Conservation (phyloP, 768 basidiomycete genomes). For the Roridomyces roridus region DNA sequence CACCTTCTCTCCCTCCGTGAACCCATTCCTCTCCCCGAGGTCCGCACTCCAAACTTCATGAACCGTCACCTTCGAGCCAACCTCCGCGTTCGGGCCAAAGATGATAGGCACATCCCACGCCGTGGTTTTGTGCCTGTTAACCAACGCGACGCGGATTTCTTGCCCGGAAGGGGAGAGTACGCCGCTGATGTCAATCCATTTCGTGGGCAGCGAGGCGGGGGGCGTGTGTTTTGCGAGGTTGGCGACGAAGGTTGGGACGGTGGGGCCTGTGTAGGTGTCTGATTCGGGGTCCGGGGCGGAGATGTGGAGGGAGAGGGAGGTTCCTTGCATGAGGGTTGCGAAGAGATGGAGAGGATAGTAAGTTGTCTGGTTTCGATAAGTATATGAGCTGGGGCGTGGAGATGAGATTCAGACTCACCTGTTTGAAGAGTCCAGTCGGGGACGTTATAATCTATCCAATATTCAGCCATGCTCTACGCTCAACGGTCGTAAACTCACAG, state of each 20-base stretch:
- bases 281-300: conserved; percentile 30
- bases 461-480: neutral
- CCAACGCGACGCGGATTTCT: conserved; percentile 56
- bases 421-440: conserved; percentile 44
- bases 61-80: conserved; percentile 39
- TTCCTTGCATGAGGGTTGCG: conserved; percentile 60
- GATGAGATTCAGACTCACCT: conserved; percentile 19
- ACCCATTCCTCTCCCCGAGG: conserved; percentile 48
- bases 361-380: conserved; percentile 46
- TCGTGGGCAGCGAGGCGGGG: conserved; percentile 41
- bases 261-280: conserved; percentile 46
- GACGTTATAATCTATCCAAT: conserved; percentile 50
- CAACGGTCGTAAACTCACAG: conserved; percentile 33
- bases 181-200: conserved; percentile 56
- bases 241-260: conserved; percentile 59
- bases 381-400: too few relatives aligned
- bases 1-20: conserved; percentile 49
- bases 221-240: conserved; percentile 43
- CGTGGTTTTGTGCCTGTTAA: conserved; percentile 53
- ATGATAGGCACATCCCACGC: conserved; percentile 44
- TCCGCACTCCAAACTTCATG: conserved; percentile 60
- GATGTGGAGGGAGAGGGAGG: conserved; percentile 45
- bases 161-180: conserved; percentile 39
- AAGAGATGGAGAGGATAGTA: conserved; percentile 61
- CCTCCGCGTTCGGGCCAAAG: conserved; percentile 38